These are phyloP conservation scores for Carpinus fangiana DNA, from an alignment of 306 rosid species.

Conservation along the genomic window DNA sequence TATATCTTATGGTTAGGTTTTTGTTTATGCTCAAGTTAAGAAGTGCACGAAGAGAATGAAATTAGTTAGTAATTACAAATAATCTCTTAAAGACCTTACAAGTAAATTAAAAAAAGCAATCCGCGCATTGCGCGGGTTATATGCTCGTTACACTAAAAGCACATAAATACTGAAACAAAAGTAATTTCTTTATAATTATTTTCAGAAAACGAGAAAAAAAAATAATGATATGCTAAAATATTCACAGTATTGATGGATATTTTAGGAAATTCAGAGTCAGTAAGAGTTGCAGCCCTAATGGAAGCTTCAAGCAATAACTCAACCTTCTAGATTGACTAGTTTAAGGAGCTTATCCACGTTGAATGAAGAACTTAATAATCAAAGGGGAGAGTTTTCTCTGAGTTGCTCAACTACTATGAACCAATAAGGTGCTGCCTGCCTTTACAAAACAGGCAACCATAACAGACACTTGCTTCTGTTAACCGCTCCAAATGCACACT, in stretches of 20 bases:
- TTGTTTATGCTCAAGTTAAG: too few species aligned
- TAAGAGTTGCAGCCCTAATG: not conserved
- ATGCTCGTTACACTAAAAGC: not conserved
- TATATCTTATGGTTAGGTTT: too few species aligned
- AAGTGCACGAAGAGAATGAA: too few species aligned
- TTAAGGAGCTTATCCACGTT: not conserved
- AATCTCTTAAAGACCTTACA: too few species aligned
- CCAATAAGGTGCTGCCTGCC: not conserved
- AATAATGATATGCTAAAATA: not conserved
- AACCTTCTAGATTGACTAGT: not conserved
- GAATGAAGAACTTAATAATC: not conserved
- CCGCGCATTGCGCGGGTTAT: too few species aligned
- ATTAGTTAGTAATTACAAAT: too few species aligned
- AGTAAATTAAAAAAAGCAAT: too few species aligned
- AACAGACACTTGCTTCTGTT: not conserved
- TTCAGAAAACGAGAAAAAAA: not conserved
- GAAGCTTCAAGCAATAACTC: constrained; percentile 1
- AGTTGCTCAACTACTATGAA: not conserved
- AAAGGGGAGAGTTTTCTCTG: not conserved
- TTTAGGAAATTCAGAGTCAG: not conserved
- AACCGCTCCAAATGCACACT: not conserved
- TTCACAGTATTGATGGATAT: not conserved
- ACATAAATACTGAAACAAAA: constrained; percentile 9
- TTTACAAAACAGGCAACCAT: not conserved
- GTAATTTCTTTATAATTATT: not conserved